A percentile compares a stretch with the other conserved stretches of the same genome.
Evolutionary conservation across 176 grass and related monocot species (phyloP).

Genomic region (Oryza punctata): DNA sequence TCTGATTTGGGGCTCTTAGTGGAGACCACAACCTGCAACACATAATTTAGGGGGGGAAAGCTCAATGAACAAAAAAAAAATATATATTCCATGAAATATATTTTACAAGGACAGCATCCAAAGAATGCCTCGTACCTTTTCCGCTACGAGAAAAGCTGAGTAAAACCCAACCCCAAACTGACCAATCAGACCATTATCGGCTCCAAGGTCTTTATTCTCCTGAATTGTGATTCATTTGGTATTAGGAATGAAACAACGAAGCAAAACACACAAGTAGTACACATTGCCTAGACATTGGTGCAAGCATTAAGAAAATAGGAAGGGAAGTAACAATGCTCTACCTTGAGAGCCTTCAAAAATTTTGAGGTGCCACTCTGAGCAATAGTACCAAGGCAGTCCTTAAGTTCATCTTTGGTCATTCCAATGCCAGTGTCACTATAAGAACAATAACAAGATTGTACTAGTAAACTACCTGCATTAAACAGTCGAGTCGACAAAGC

Average conservation of each 20-base stretch:
- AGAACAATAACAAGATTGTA: background rate
- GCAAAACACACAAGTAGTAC: background rate
- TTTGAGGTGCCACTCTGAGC: slow-evolving; percentile 96
- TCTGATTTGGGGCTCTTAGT: slow-evolving; percentile 89
- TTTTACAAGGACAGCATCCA: background rate
- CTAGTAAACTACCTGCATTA: background rate
- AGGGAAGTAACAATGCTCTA: slow-evolving; percentile 5
- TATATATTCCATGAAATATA: background rate
- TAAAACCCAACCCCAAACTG: slow-evolving; percentile 96
- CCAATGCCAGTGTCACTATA: slow-evolving; percentile 72
- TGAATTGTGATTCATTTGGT: slow-evolving; percentile 34
- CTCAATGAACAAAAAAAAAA: background rate
- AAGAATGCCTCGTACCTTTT: slow-evolving; percentile 48
- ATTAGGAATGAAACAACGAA: slow-evolving; percentile 4
- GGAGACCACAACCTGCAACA: slow-evolving; percentile 64
- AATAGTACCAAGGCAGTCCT: slow-evolving; percentile 97
- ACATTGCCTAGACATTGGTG: background rate
- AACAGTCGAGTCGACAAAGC: background rate
- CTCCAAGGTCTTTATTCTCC: slow-evolving; percentile 83
- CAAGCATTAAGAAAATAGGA: background rate
- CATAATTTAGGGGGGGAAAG: background rate
- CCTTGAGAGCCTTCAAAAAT: slow-evolving; percentile 84
- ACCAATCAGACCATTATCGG: slow-evolving; percentile 81
- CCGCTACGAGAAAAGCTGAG: slow-evolving; percentile 84
- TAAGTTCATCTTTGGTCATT: slow-evolving; percentile 96